phyloP scores from a whole-genome alignment of 73 alveolate genomes.

The Symbiodinium natans region DNA sequence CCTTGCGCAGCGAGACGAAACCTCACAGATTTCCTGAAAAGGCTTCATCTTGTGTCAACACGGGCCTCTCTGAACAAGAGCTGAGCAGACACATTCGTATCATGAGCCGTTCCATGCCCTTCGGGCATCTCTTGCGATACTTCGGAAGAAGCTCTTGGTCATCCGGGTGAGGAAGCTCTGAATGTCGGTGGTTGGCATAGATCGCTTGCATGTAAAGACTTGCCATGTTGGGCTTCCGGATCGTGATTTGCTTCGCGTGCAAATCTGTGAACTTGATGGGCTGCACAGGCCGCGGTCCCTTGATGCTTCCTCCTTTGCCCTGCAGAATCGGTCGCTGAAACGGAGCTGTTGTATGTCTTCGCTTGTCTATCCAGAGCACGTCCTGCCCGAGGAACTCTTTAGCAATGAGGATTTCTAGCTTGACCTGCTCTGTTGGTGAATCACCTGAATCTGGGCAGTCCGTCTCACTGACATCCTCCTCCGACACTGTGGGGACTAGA shows the following conservation, averaged over 20 bases:
- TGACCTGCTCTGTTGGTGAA: not conserved
- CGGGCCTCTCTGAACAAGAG: conserved; percentile 3
- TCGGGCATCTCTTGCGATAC: not conserved
- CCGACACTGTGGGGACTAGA: not conserved
- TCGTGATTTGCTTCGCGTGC: not conserved
- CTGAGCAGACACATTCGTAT: not conserved
- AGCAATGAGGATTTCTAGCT: not conserved
- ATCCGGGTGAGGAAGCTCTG: conserved; percentile 8
- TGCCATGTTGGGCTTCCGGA: conserved; percentile 15
- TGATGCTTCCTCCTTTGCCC: not conserved
- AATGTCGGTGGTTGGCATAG: not conserved
- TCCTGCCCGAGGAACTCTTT: not conserved
- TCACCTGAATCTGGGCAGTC: not conserved
- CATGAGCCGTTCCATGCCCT: conserved; percentile 2
- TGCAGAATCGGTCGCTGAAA: not conserved
- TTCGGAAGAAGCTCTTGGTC: not conserved
- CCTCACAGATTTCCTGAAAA: not conserved
- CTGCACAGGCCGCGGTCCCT: not conserved
- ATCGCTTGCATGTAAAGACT: not conserved
- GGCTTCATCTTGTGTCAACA: not conserved
- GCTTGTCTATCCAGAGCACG: not conserved
- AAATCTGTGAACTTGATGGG: not conserved
- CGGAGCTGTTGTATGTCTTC: not conserved
- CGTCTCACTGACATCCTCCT: not conserved
- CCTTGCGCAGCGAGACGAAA: conserved; percentile 2